Conservation (phyloP, 23 red algal species). For the Gracilaria vermiculophylla region DNA sequence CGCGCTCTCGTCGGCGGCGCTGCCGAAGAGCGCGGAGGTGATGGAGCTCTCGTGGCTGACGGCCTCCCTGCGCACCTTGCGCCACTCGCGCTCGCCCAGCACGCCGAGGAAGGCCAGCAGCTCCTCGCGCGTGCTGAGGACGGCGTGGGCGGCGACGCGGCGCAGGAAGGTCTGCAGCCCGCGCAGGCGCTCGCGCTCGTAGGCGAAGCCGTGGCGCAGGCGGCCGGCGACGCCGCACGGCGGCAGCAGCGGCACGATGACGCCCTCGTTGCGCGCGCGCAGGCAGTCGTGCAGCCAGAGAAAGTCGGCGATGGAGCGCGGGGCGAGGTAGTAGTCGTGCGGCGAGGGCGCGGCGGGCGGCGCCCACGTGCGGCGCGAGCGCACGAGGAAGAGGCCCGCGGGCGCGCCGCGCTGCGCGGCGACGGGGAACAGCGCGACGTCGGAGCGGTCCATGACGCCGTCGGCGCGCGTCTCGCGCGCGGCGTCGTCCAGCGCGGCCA, state of each 20-base stretch:
- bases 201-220: conserved; percentile 41
- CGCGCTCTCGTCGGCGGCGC: not conserved
- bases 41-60: conserved; percentile 30
- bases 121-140: conserved; percentile 38
- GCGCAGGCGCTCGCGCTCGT: conserved; percentile 35
- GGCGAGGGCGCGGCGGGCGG: not conserved
- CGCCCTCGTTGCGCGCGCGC: conserved; percentile 39
- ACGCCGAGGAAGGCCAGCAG: conserved; percentile 63
- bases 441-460: conserved; percentile 38
- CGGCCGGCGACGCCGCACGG: conserved; percentile 33
- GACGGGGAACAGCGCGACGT: conserved; percentile 14
- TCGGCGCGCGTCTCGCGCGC: not conserved
- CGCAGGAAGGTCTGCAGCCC: conserved; percentile 56
- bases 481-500: not conserved
- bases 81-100: conserved; percentile 49
- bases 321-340: conserved; percentile 38
- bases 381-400: conserved; percentile 27
- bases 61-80: conserved; percentile 13
- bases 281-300: conserved; percentile 41
- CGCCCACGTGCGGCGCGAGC: conserved; percentile 14
- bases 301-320: conserved; percentile 68
- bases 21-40: conserved; percentile 44
- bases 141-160: conserved; percentile 46
- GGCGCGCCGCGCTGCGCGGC: not conserved
- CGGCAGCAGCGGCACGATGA: conserved; percentile 69